These are phyloP conservation scores for Pichia sporocuriosa DNA, from an alignment of 805 yeast genomes.

Conservation along the genomic window DNA sequence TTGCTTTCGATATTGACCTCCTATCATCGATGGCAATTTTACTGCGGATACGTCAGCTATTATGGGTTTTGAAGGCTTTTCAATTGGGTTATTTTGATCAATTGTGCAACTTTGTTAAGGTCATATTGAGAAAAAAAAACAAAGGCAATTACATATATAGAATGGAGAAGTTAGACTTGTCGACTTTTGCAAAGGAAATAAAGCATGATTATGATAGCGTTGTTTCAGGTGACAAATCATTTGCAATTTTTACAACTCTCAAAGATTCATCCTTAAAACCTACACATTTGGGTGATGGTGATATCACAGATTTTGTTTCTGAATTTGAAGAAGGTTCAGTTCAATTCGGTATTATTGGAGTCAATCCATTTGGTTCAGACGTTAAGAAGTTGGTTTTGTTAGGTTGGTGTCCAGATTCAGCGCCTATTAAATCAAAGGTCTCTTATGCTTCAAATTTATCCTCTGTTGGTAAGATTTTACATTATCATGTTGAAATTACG, in stretches of 20 bases:
- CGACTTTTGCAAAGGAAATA: slow-evolving; percentile 69
- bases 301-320: slow-evolving; percentile 68
- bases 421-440: slow-evolving; percentile 70
- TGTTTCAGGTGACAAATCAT: slow-evolving; percentile 70
- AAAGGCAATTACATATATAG: not conserved
- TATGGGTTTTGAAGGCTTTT: no score
- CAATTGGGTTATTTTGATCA: no score
- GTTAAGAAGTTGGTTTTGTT: slow-evolving; percentile 76
- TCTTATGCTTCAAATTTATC: slow-evolving; percentile 75
- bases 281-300: slow-evolving; percentile 50
- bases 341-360: slow-evolving; percentile 85
- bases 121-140: not conserved
- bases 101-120: not conserved
- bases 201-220: slow-evolving; percentile 71
- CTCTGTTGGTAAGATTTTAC: slow-evolving; percentile 63
- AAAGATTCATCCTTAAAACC: slow-evolving; percentile 43
- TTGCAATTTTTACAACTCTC: slow-evolving; percentile 78
- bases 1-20: no score
- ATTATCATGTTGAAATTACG: slow-evolving; percentile 93
- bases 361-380: slow-evolving; percentile 86
- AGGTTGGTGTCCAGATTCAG: slow-evolving; percentile 98
- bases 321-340: slow-evolving; percentile 82
- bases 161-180: slow-evolving; percentile 52
- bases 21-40: no score
- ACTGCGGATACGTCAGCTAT: no score